Percentiles rank a stretch among this genome's conserved stretches.
Conservation (phyloP, 306 rosid species). For the Quercus engelmannii region DNA sequence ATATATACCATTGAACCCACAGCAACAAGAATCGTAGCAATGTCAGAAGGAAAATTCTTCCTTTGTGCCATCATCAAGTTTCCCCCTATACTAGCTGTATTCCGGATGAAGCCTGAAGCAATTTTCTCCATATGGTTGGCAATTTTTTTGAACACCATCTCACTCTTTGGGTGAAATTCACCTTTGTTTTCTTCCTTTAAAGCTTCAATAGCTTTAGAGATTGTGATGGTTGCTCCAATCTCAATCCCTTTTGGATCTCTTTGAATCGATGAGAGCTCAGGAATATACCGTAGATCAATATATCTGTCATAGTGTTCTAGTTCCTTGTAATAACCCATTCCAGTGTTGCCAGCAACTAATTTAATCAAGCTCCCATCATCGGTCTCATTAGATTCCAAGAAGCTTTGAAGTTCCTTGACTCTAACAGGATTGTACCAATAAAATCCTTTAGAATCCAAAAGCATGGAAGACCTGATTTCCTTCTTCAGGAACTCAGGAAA, state of each 20-base stretch:
- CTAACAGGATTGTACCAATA: slow-evolving; percentile 60
- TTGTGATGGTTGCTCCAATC: slow-evolving; percentile 69
- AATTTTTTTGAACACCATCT: slow-evolving; percentile 42
- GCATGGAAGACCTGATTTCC: slow-evolving; percentile 33
- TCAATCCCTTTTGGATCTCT: slow-evolving; percentile 58
- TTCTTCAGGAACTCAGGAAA: slow-evolving; percentile 67
- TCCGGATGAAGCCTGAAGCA: slow-evolving; percentile 63
- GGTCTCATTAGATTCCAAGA: slow-evolving; percentile 24
- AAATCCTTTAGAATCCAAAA: slow-evolving; percentile 37
- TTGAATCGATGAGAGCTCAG: slow-evolving; percentile 50
- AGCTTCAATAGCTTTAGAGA: slow-evolving; percentile 61
- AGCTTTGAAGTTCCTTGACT: slow-evolving; percentile 47
- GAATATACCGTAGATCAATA: slow-evolving; percentile 51
- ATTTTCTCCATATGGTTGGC: slow-evolving; percentile 74
- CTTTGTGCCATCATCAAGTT: slow-evolving; percentile 91
- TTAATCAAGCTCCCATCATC: slow-evolving; percentile 28
- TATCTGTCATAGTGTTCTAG: slow-evolving; percentile 41
- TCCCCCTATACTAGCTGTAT: slow-evolving; percentile 80
- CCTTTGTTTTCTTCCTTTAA: slow-evolving; percentile 26
- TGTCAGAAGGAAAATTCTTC: slow-evolving; percentile 79
- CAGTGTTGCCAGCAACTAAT: slow-evolving; percentile 76
- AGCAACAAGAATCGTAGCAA: slow-evolving; percentile 77
- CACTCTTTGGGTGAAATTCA: slow-evolving; percentile 34
- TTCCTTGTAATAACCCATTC: slow-evolving; percentile 76
- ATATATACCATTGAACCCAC: slow-evolving; percentile 59